A percentile compares a stretch with the other conserved stretches of the same genome.
phyloP scores from a whole-genome alignment of 768 basidiomycete species.

The Hypholoma fasciculare region DNA sequence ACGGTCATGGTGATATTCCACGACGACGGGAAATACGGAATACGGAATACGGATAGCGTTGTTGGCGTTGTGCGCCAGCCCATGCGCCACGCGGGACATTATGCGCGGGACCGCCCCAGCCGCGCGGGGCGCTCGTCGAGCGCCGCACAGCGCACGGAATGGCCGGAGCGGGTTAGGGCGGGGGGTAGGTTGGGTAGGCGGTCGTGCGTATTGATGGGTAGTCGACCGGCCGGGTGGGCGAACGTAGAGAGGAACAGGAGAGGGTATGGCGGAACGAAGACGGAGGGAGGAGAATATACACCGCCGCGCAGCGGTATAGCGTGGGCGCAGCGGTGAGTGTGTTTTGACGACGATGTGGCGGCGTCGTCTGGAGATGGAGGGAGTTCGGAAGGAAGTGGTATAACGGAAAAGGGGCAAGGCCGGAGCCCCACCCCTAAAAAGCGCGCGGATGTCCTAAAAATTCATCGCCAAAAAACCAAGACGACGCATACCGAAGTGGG shows the following conservation, averaged over 20 bases:
- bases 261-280: not conserved
- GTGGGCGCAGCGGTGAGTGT: not conserved
- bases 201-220: not conserved
- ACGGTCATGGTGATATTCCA: too few species aligned
- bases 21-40: not conserved
- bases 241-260: not conserved
- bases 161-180: not conserved
- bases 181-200: not conserved
- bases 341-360: not conserved
- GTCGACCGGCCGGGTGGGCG: not conserved
- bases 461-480: too few species aligned
- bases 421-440: not conserved
- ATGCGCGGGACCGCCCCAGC: conserved; percentile 4
- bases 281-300: not conserved
- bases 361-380: not conserved
- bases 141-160: not conserved
- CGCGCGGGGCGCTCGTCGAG: conserved; percentile 2
- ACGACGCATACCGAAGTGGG: too few species aligned
- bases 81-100: not conserved
- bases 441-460: not conserved
- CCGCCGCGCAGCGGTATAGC: conserved; percentile 1
- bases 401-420: not conserved
- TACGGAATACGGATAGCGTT: not conserved
- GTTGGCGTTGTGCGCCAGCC: not conserved
- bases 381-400: too few species aligned